A percentile compares a stretch with the other conserved stretches of the same genome.
phyloP scores from a whole-genome alignment of 78 protist genomes.

The Isochrysis galbana region DNA sequence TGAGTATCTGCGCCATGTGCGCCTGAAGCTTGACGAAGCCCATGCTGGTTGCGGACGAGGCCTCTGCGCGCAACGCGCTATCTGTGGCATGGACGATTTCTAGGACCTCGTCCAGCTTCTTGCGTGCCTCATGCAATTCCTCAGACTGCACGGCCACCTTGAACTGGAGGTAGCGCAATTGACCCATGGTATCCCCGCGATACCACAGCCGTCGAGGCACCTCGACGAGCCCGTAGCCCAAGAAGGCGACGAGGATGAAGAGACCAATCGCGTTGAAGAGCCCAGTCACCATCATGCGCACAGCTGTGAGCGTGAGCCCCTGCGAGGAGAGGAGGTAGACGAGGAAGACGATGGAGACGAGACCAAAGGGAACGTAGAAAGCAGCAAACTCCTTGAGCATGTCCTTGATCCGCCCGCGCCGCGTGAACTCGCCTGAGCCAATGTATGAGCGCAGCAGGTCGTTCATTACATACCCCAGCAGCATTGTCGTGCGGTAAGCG shows the following conservation, averaged over 20 bases:
- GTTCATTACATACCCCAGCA: constrained; percentile 14
- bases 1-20: background rate
- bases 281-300: background rate
- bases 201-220: constrained; percentile 1
- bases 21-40: background rate
- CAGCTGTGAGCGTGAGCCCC: background rate
- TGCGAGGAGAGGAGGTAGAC: background rate
- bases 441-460: background rate
- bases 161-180: constrained; percentile 1
- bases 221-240: constrained; percentile 17
- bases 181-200: background rate
- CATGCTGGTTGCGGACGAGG: background rate
- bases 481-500: background rate
- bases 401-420: background rate
- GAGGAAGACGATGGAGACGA: background rate
- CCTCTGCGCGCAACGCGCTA: background rate
- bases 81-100: background rate
- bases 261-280: background rate
- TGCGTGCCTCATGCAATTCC: background rate
- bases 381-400: no score
- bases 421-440: background rate
- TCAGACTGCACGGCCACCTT: background rate
- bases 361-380: background rate
- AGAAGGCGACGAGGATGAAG: constrained; percentile 9
- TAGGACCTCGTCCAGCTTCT: background rate